Evolutionary conservation across 2,329 filamentous ascomycete species (phyloP).

Genomic region (Talaromyces rugulosus): DNA sequence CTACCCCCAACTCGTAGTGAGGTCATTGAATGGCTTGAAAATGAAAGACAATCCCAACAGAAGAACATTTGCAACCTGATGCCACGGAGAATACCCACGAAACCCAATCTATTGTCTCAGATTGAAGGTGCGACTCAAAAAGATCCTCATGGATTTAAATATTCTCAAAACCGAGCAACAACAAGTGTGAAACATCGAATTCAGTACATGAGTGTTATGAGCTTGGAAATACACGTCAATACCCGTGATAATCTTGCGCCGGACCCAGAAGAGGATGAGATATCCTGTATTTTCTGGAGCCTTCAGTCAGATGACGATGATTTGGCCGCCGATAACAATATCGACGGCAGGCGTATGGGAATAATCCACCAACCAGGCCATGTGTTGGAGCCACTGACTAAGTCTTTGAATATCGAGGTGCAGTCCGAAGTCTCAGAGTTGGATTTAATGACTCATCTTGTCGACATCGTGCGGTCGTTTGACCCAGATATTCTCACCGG

Average conservation of each 20-base stretch:
- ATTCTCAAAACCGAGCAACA: conserved; percentile 69
- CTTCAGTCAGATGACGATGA: conserved; percentile 69
- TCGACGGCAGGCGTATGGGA: conserved; percentile 58
- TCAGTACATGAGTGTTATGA: conserved; percentile 96
- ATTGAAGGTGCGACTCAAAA: conserved; percentile 84
- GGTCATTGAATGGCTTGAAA: conserved; percentile 65
- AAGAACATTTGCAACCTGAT: conserved; percentile 4
- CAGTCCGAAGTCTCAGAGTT: conserved; percentile 74
- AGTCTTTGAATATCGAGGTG: conserved; percentile 60
- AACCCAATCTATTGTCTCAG: conserved; percentile 61
- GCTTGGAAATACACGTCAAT: conserved; percentile 87
- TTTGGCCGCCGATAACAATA: conserved; percentile 45
- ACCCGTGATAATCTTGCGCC: conserved; percentile 75
- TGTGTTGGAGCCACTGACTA: conserved; percentile 57
- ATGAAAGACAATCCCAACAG: conserved; percentile 21
- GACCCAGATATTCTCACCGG: conserved; percentile 94
- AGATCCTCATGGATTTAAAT: conserved; percentile 79
- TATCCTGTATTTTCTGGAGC: conserved; percentile 87
- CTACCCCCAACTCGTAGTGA: conserved; percentile 67
- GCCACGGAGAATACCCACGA: neutral
- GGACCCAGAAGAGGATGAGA: conserved; percentile 85
- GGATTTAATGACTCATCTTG: conserved; percentile 77
- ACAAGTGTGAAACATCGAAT: conserved; percentile 77
- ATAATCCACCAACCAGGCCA: conserved; percentile 67
- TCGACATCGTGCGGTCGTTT: conserved; percentile 75